Percentiles rank a stretch among this genome's conserved stretches.
These are phyloP conservation scores for Schizosaccharomyces osmophilus DNA, from an alignment of 805 yeast species.

Conservation along the genomic window DNA sequence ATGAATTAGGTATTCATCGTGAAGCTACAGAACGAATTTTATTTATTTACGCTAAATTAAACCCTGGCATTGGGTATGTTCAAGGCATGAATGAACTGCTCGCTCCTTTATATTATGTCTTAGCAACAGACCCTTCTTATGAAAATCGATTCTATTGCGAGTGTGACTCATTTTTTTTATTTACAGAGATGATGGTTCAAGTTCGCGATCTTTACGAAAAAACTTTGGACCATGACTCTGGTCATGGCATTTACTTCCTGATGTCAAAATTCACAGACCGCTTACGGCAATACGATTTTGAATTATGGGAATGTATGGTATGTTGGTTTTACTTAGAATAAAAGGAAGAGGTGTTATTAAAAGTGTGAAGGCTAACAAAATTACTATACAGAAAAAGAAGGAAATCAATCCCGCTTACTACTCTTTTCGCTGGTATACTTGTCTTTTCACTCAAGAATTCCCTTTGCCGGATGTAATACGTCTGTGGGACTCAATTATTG, in stretches of 20 bases:
- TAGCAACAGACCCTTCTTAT: neutral
- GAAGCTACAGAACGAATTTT: neutral
- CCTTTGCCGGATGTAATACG: constrained; percentile 1
- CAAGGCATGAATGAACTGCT: constrained; percentile 2
- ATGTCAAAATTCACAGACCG: neutral
- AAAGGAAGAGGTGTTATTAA: neutral
- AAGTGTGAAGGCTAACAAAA: neutral
- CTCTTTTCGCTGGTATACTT: constrained; percentile 1
- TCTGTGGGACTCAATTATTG: neutral
- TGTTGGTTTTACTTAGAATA: neutral
- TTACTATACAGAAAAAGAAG: neutral
- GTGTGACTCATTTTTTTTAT: neutral
- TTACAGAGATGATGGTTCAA: neutral
- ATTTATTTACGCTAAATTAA: neutral
- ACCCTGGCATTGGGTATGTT: neutral
- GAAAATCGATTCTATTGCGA: neutral
- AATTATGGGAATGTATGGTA: neutral
- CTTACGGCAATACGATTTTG: neutral
- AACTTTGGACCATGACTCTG: neutral
- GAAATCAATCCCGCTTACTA: neutral
- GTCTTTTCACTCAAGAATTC: neutral
- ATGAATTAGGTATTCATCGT: neutral
- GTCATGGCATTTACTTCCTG: neutral
- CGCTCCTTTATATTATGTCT: neutral
- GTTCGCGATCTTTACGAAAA: constrained; percentile 1